Evolutionary conservation across 306 rosid genomes (phyloP), one percentile per base, ranked within the genome.

Genomic region (Corylus heterophylla): DNA sequence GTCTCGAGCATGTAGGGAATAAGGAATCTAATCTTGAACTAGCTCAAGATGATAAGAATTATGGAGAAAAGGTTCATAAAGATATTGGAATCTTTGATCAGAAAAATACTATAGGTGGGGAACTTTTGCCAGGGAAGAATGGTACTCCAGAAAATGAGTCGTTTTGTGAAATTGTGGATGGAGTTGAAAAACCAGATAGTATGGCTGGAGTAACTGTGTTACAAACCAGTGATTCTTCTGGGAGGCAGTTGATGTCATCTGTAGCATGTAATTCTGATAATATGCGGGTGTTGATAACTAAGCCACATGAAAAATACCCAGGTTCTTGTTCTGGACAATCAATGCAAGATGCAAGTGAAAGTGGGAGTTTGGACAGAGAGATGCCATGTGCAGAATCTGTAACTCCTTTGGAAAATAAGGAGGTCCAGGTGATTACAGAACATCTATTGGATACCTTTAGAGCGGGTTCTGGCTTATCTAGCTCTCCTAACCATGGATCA

Each of bases 1-100:
- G 98, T 80, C 93, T 92, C 39, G 91, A 85, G 81, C 85, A 79
- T 79, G 49, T 48, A 51, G 86, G 71, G 81, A 79, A 80, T 56
- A 70, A 20, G 76, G 74, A 85, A 78, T 37, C 39, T 78, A 70
- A 76, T 69, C 4, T 47, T 49, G 39, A 50, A 29, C n/a, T 86
- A 67, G 54, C 75, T 67, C 61, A 81, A 51, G 75, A 76, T 76
- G 82, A 78, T 72, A 81, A 79, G 78, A 76, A 54, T 80, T 72
- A 77, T 51, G 81, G 69, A 62, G 76, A 73, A 76, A 59, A 68
- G 77, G 68, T 37, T 75, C 63, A 72, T 84, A 85, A 77, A 45
- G 64, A 63, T 64, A 48, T 13, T 77, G 77, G 59, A 48, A 7
- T 71, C 77, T 73, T 63, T 78, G 85, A 71, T 74, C 51, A 20